These are phyloP conservation scores for Salicornia ramosissima DNA, from an alignment of 148 eudicot genomes.

Conservation along the genomic window DNA sequence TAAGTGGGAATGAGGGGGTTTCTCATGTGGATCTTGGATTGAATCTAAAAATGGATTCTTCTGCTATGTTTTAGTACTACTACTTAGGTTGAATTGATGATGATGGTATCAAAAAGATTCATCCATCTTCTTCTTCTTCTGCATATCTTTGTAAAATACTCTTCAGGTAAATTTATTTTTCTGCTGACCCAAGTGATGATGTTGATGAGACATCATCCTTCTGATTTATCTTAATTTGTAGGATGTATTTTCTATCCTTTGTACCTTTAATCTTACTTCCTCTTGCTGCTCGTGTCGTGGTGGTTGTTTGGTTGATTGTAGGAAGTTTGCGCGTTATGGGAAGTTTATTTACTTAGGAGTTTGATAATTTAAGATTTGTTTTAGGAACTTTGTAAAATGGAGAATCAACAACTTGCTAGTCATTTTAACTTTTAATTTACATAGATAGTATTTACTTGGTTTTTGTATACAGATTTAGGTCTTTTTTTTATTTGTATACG, in stretches of 20 bases:
- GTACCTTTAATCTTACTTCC: neutral
- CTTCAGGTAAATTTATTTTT: conserved; percentile 16
- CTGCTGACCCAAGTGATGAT: conserved; percentile 21
- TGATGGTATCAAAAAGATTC: conserved; percentile 11
- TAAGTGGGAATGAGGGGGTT: neutral
- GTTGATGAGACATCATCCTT: conserved; percentile 14
- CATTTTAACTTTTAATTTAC: too few species aligned
- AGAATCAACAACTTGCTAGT: too few species aligned
- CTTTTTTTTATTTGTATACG: too few species aligned
- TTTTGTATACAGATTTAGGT: too few species aligned
- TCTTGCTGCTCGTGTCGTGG: neutral
- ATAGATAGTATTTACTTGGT: too few species aligned
- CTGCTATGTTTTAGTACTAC: conserved; percentile 15
- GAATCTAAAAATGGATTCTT: conserved; percentile 31
- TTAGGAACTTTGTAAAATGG: too few species aligned
- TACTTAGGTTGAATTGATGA: conserved; percentile 3
- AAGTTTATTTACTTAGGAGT: too few species aligned
- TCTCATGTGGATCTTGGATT: conserved; percentile 23
- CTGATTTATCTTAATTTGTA: conserved; percentile 6
- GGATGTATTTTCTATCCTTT: too few species aligned
- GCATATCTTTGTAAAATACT: conserved; percentile 12
- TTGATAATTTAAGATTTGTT: too few species aligned
- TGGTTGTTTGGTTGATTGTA: too few species aligned
- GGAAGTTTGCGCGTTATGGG: too few species aligned
- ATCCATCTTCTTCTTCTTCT: conserved; percentile 15